Percentiles rank a stretch among this genome's conserved stretches.
phyloP scores from a whole-genome alignment of 371 early-diverging fungal genomes.

The Sporodiniella umbellata region DNA sequence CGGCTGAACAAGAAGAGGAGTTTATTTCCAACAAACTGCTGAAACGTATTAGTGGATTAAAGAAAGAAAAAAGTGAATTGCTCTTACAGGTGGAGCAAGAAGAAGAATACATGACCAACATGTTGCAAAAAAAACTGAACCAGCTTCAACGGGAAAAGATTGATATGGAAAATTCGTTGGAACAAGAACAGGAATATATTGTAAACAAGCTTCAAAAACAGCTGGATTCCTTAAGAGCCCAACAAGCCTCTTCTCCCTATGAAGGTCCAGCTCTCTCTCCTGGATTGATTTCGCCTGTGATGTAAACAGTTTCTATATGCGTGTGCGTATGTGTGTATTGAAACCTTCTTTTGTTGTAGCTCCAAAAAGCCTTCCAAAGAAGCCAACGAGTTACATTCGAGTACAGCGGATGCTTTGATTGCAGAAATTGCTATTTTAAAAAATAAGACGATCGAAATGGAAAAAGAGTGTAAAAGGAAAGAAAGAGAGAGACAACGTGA shows the following conservation, averaged over 20 bases:
- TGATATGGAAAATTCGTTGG: conserved; percentile 77
- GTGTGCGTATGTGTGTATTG: too few species aligned
- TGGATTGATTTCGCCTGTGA: background rate
- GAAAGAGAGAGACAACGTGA: too few species aligned
- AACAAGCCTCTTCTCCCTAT: conserved; percentile 39
- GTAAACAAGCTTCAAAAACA: conserved; percentile 72
- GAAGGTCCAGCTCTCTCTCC: conserved; percentile 9
- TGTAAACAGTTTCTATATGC: too few species aligned
- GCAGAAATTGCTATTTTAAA: conserved; percentile 66
- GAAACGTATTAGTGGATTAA: conserved; percentile 63
- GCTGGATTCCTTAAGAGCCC: conserved; percentile 50
- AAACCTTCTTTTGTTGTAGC: conserved; percentile 16
- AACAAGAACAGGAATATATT: conserved; percentile 82
- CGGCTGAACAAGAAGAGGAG: conserved; percentile 72
- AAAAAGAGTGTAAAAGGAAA: conserved; percentile 71
- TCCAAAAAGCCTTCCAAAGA: conserved; percentile 45
- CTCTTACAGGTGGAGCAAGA: conserved; percentile 70
- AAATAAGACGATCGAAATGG: conserved; percentile 61
- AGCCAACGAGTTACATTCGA: conserved; percentile 24
- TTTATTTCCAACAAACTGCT: conserved; percentile 65
- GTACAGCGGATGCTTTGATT: conserved; percentile 64
- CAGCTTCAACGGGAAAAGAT: conserved; percentile 80
- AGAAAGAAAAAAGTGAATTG: conserved; percentile 69
- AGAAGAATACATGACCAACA: conserved; percentile 73
- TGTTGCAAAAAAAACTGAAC: conserved; percentile 68